Base-by-base conservation (phyloP, 345 rosid genomes). In the Corymbia maculata region DNA sequence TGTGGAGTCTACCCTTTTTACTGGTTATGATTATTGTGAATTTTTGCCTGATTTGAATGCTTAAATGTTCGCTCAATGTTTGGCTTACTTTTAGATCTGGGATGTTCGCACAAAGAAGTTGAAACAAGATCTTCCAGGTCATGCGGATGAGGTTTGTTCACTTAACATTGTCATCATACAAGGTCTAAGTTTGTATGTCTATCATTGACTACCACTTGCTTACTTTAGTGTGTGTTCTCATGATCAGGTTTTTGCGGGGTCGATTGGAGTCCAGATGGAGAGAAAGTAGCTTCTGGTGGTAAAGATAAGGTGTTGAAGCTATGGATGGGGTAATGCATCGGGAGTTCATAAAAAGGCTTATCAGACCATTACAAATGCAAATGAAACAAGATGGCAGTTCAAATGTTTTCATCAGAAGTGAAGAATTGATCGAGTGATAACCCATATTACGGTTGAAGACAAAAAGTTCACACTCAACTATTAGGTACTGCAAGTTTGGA, bases 251-350 rank as follows among this genome's bases (percentile, higher is more conserved):
- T 97, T 90, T 85, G 97, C 99, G 4, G n/a, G n/a, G 99, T 98
- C 90, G 98, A 98, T 89, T 98, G 99, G 99, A 98, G 99, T 93
- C 99, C 99, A 13, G 98, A 97, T 89, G 99, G 98, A 32, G 99
- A 98, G 96, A 97, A 98, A 93, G 99, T 98, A 51, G 99, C 95
- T 42, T 98, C 98, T 16, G 99, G 99, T 82, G 99, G 99, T 68
- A 97, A 94, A 88, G 99, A 98, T 85, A 92, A 92, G 94, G 98
- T 95, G 44, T 90, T 98, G 94, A 97, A 98, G 93, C 92, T 97
- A 79, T 97, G 99, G 99, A 95, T 97, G 95, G 98, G 99, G 15
- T 98, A 94, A 90, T 44, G 85, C 68, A 51, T 86, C 6, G 42
- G 61, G 87, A 85, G 66, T 30, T 52, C 42, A 24, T 19, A 85